These are phyloP conservation scores for Salinomyces thailandicus DNA, from an alignment of 2,329 filamentous ascomycete genomes.

Conservation along the genomic window DNA sequence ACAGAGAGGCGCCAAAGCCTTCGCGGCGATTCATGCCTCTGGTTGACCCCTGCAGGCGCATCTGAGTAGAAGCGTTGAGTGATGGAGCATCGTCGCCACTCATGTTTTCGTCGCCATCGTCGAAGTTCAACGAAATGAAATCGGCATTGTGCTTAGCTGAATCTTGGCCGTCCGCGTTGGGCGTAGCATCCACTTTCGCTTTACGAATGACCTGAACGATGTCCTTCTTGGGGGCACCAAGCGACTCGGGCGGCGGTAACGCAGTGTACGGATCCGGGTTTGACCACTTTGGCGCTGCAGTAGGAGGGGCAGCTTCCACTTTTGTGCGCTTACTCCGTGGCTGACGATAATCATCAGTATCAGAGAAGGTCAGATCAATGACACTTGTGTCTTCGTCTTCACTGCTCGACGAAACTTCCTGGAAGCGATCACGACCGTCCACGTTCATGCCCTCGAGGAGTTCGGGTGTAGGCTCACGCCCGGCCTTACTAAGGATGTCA, in stretches of 20 bases:
- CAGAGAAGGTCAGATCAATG: slow-evolving; percentile 10
- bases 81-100: slow-evolving; percentile 21
- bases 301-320: slow-evolving; percentile 11
- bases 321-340: slow-evolving; percentile 24
- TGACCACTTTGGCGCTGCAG: slow-evolving; percentile 65
- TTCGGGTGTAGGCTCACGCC: slow-evolving; percentile 34
- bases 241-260: slow-evolving; percentile 68
- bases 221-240: slow-evolving; percentile 65
- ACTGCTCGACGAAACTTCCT: slow-evolving; percentile 32
- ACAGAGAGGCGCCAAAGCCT: slow-evolving; percentile 14
- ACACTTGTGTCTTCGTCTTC: slow-evolving; percentile 15
- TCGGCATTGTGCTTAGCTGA: slow-evolving; percentile 49
- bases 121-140: slow-evolving; percentile 62
- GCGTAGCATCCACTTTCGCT: slow-evolving; percentile 58
- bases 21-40: slow-evolving; percentile 28
- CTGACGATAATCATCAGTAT: slow-evolving; percentile 15
- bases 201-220: slow-evolving; percentile 88
- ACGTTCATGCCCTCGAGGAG: slow-evolving; percentile 33
- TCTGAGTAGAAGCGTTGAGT: too few relatives aligned
- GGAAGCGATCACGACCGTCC: slow-evolving; percentile 32
- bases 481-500: slow-evolving; percentile 30
- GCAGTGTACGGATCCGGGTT: slow-evolving; percentile 92
- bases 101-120: slow-evolving; percentile 22
- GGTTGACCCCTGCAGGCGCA: too few relatives aligned
- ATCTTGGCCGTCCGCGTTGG: slow-evolving; percentile 36